These are phyloP conservation scores for Leishmania martiniquensis DNA, from an alignment of 208 protist genomes.

Conservation along the genomic window DNA sequence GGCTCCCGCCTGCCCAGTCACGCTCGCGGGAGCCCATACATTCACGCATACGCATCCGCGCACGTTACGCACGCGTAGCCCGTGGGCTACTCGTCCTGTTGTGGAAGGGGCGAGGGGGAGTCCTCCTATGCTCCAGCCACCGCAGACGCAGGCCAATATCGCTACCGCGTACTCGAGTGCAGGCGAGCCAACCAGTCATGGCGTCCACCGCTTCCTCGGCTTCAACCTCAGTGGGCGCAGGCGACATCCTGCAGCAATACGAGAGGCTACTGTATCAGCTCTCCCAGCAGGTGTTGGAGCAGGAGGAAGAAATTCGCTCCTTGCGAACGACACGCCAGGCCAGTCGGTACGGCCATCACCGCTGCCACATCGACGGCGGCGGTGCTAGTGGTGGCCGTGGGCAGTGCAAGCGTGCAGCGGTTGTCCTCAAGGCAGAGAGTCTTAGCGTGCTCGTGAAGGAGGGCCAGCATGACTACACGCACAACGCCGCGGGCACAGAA, in stretches of 20 bases:
- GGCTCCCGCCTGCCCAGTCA: background rate
- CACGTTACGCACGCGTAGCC: background rate
- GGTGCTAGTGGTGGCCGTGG: background rate
- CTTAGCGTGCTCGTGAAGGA: background rate
- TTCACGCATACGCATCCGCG: background rate
- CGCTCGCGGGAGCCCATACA: background rate
- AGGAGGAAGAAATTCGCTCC: conserved; percentile 56
- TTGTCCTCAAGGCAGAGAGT: background rate
- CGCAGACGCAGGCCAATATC: conserved; percentile 2
- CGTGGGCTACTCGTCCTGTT: no score
- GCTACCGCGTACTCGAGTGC: background rate
- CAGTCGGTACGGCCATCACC: background rate
- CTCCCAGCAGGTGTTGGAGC: conserved; percentile 48
- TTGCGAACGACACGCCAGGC: conserved; percentile 24
- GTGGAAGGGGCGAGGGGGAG: no score
- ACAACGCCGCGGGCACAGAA: background rate
- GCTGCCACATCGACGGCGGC: background rate
- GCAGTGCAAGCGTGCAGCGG: background rate
- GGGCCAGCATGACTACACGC: background rate
- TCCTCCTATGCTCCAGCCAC: background rate
- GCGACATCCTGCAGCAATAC: conserved; percentile 37
- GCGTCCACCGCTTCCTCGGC: background rate
- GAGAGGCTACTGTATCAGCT: conserved; percentile 50
- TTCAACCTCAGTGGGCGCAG: conserved; percentile 5
- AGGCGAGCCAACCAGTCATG: background rate